phyloP scores from a whole-genome alignment of 352 stramenopile species.

The Phytophthora rubi region DNA sequence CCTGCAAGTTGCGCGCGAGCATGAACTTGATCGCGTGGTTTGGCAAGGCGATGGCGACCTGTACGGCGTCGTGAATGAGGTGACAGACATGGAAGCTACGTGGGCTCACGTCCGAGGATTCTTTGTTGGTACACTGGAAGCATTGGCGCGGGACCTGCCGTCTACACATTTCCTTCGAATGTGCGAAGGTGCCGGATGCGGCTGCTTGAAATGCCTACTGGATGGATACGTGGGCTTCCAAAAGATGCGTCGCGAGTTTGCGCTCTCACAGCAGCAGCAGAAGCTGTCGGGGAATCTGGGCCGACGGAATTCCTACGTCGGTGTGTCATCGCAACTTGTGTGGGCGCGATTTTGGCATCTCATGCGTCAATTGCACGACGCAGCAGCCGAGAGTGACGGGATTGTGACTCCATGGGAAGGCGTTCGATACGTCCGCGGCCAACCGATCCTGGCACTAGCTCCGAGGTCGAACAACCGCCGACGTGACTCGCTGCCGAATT shows the following conservation, averaged over 20 bases:
- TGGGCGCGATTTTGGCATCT: constrained; percentile 86
- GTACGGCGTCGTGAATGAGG: constrained; percentile 70
- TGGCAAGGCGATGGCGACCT: constrained; percentile 78
- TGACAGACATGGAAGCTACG: constrained; percentile 66
- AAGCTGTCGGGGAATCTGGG: constrained; percentile 9
- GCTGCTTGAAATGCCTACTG: constrained; percentile 84
- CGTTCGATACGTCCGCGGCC: constrained; percentile 29
- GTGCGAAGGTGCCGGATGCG: constrained; percentile 78
- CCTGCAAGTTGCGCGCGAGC: constrained; percentile 74
- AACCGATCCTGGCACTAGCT: constrained; percentile 42
- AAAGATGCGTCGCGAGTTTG: constrained; percentile 68
- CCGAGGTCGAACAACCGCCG: constrained; percentile 51
- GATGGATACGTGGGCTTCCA: constrained; percentile 85
- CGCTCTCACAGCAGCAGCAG: constrained; percentile 23
- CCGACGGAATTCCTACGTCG: constrained; percentile 31
- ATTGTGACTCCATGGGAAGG: constrained; percentile 67
- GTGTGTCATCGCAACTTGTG: constrained; percentile 66
- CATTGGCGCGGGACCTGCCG: constrained; percentile 56
- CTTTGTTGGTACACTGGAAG: constrained; percentile 78
- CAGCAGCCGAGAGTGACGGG: constrained; percentile 65
- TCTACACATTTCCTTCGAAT: constrained; percentile 60
- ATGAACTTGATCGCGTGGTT: constrained; percentile 73
- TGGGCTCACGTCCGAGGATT: constrained; percentile 61
- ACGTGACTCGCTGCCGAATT: constrained; percentile 63
- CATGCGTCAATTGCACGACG: constrained; percentile 81